phyloP scores from a whole-genome alignment of 495 filamentous ascomycete genomes.

The Trichoderma erinaceum region DNA sequence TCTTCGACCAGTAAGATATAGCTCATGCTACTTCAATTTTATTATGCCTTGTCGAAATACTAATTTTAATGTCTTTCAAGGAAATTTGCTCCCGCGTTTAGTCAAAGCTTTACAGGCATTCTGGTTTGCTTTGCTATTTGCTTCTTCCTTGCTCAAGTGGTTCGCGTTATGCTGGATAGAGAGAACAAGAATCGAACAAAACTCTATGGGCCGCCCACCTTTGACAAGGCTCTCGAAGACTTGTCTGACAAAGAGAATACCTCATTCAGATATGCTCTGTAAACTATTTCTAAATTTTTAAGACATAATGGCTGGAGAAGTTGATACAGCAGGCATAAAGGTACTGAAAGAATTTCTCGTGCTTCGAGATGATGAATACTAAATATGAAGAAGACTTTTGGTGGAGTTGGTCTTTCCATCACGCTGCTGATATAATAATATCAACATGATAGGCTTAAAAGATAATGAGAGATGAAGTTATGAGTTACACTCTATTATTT shows the following conservation, averaged over 20 bases:
- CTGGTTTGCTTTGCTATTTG: neutral
- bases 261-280: neutral
- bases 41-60: neutral
- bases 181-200: neutral
- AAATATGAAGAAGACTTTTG: too few species aligned
- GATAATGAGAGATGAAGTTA: too few species aligned
- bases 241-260: neutral
- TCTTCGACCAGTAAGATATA: neutral
- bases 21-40: neutral
- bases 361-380: too few species aligned
- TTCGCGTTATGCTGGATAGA: neutral
- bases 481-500: too few species aligned
- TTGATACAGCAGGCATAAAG: too few species aligned
- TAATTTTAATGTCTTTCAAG: neutral
- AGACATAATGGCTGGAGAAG: neutral
- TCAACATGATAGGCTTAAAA: too few species aligned
- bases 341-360: too few species aligned
- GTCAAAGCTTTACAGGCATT: neutral
- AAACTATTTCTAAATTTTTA: neutral
- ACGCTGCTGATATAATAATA: too few species aligned
- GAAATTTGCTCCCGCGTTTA: neutral
- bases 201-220: neutral
- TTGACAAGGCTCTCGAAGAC: neutral
- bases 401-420: too few species aligned
- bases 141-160: neutral